Base-by-base conservation (phyloP, 352 stramenopile genomes). In the Phytophthora idaei region DNA sequence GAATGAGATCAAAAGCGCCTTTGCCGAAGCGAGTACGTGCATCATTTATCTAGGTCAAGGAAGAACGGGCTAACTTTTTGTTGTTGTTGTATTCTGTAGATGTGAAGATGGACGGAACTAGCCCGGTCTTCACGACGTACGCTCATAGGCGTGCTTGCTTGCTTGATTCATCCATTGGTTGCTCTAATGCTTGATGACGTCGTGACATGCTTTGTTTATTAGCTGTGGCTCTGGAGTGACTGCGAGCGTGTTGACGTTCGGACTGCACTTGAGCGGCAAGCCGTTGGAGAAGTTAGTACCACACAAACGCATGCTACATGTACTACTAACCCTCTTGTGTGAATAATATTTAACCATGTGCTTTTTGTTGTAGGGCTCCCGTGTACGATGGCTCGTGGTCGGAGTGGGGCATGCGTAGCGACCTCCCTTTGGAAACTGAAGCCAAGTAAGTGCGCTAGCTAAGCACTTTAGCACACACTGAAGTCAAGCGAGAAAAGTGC, bases 361-460 rank as follows among this genome's bases (percentile, higher is more conserved):
- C 21, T 37, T 11, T 51, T 21, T 32, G 31, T 51, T 66, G 12
- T 42, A 94, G 84, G 32, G 71, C 74, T 31, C 74, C 82, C 2
- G 85, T 98, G 32, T 98, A 97, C 73, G 93, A 98, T 54, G 93
- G 92, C 9, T 95, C 85, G 41, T 97, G 90, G 90, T 87, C 87
- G 5, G 91, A 97, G 64, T 97, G 88, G 85, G 88, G 84, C 29
- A 54, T 82, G 37, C 78, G 78, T 57, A 70, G 81, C 0, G 83
- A 92, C 45, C 77, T 92, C 1, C 83, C 84, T 0, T 49, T 92
- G 29, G 77, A 81, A 34, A 85, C 51, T 3, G 61, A 61, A 41
- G 32, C 47, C 9, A 62, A 61, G 48, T 66, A 52, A 60, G 37
- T 45, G 29, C 27, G 31, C 12, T 46, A 46, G 21, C 28, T 17